Percentiles rank a stretch among this genome's conserved stretches.
Conservation (phyloP, 805 yeast species). For the Wickerhamomyces pijperi region DNA sequence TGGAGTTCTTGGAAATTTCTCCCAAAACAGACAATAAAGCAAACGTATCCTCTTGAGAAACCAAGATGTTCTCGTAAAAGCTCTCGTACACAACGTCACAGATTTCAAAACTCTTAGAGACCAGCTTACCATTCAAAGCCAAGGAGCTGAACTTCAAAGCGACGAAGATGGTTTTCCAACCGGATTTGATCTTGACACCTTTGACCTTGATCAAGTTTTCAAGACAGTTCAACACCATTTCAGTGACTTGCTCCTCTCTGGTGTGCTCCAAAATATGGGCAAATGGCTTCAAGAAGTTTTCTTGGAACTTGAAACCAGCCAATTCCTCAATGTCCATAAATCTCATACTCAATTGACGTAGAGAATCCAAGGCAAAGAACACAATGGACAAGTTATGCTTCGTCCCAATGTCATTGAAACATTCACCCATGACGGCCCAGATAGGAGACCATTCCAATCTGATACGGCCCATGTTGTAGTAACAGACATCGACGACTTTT, state of each 20-base stretch:
- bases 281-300: conserved; percentile 86
- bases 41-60: conserved; percentile 52
- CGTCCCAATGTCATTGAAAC: conserved; percentile 78
- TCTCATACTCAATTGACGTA: conserved; percentile 85
- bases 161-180: conserved; percentile 86
- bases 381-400: conserved; percentile 67
- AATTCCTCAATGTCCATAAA: conserved; percentile 90
- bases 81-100: conserved; percentile 51
- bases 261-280: conserved; percentile 66
- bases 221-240: conserved; percentile 83
- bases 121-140: conserved; percentile 45
- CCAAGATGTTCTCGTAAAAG: conserved; percentile 49
- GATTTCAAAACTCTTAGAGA: conserved; percentile 51
- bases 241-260: conserved; percentile 59
- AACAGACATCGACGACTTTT: conserved; percentile 94
- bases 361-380: conserved; percentile 85
- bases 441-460: conserved; percentile 93
- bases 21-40: conserved; percentile 62
- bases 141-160: conserved; percentile 67
- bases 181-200: conserved; percentile 68
- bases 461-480: conserved; percentile 93
- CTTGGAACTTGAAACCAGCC: conserved; percentile 91
- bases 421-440: conserved; percentile 89
- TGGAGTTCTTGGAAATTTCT: conserved; percentile 73
- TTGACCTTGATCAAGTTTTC: conserved; percentile 75